Base-by-base conservation (phyloP, 2,329 filamentous ascomycete genomes). In the Rutstroemia sydowiana region DNA sequence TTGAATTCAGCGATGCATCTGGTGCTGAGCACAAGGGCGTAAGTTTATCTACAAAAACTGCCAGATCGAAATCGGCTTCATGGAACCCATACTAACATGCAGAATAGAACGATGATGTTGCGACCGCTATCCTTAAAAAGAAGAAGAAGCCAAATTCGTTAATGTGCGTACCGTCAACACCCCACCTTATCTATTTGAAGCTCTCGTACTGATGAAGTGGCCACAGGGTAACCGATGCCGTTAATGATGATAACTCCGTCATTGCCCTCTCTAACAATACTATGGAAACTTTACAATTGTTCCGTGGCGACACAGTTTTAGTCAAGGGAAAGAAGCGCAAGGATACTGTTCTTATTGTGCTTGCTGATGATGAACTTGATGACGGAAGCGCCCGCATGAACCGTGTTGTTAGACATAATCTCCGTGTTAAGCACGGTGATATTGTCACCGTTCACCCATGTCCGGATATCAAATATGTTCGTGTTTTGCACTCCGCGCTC, bases 91-190 rank as follows among this genome's bases (percentile, higher is more conserved):
- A 63, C 68, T 71, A 62, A 75, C 67, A 54, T 55, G 39, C 28
- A 41, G 58, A 54, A 28, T 66, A 95, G 84, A 84, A 89, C 65
- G 88, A 96, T 70, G 93, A 95, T 69, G 89, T 85, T 57, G 83
- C 93, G 48, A 98, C 93, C 42, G 93, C 93, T 62, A 98, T 98
- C 65, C 82, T 98, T 67, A 97, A 96, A 79, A 97, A 97, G 82
- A 98, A 98, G 87, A 98, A 98, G 91, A 98, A 98, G 88, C 91
- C 91, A 65, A 98, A 98, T 75, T 95, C 92, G 68, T 75, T 98
- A 71, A 95, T 98, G 90, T 95, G 78, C 71, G 85, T 71, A 63
- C 28, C 48, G 32, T 34, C 58, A 16, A 46, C 7, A 51, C 48
- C 41, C 48, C 48, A 39, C 48, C 55, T 43, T 39, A 31, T 46